Evolutionary conservation across 2,329 filamentous ascomycete species (phyloP), one percentile per base, ranked within the genome.

Genomic region (Epichloe aotearoae): DNA sequence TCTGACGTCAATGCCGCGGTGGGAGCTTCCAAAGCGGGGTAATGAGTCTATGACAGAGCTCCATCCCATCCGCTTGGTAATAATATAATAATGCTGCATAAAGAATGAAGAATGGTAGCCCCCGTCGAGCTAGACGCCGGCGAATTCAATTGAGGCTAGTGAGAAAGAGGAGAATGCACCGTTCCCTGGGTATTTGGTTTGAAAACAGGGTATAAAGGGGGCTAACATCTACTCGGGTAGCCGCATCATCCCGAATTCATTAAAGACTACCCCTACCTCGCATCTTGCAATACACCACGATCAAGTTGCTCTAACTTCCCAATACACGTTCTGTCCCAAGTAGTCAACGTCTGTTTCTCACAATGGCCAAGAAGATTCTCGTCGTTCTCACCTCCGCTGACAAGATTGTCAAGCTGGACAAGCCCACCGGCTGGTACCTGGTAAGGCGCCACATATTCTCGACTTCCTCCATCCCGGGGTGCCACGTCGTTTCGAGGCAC

Each of bases 381-480:
- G 69, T 87, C 64, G 79, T 88, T 52, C 77, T 88, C 54, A 85
- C 81, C 56, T 87, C 82, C 54, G 73, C 77, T 63, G 66, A 63
- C 61, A 66, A 69, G 64, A 72, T 79, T 58, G 55, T 54, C 50
- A 62, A 68, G 57, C 70, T 72, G 43, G 71, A 71, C 59, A 69
- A 70, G 59, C 74, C 75, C 10, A 86, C 83, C 0, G 84, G 84
- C 56, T 88, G 84, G 84, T 88, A 79, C 62, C 69, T 88, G 59
- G 80, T 83, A 69, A 46, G 69, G 4, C 38, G 26, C 4, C 8
- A 15, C 3, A 30, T 30, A 11, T 11, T 10, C 30, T 10, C 30
- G 30, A 11, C 3, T 2, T 2, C 10, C 30, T 30, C 30, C 1
- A 30, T 4, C 30, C 26, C 8, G 26, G 26, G 26, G 30, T 30